Conservation (phyloP, 306 rosid genomes). For the Calophaca sinica region DNA sequence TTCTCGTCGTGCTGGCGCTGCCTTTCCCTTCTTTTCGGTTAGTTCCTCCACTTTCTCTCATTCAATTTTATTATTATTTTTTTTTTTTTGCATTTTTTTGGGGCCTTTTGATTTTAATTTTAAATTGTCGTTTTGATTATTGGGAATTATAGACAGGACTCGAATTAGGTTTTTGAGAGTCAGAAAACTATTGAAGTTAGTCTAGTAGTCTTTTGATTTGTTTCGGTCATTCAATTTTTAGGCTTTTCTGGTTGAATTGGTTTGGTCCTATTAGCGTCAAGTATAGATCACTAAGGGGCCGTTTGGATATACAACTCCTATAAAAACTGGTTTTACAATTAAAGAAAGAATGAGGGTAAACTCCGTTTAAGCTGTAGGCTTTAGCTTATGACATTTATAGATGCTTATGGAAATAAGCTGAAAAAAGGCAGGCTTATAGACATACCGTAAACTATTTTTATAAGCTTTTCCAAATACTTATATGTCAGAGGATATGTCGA, state of each 20-base stretch:
- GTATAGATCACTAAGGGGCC: background rate
- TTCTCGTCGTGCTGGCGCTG: background rate
- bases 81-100: background rate
- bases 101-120: background rate
- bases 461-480: too few species aligned
- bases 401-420: too few species aligned
- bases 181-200: background rate
- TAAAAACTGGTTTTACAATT: too few species aligned
- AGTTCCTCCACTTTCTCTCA: background rate
- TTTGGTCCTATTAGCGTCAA: background rate
- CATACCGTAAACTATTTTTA: too few species aligned
- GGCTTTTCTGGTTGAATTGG: background rate
- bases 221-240: conserved; percentile 13
- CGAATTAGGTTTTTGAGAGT: conserved; percentile 13
- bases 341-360: too few species aligned
- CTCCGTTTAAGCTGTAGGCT: too few species aligned
- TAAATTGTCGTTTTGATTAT: background rate
- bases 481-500: too few species aligned
- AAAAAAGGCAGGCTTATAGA: too few species aligned
- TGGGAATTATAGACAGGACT: background rate
- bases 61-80: too few species aligned
- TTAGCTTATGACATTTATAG: too few species aligned
- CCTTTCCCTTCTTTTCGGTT: conserved; percentile 34
- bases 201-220: background rate
- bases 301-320: too few species aligned